These are phyloP conservation scores for Talaromyces sp. DNA, from an alignment of 2,329 filamentous ascomycete genomes.

Conservation along the genomic window DNA sequence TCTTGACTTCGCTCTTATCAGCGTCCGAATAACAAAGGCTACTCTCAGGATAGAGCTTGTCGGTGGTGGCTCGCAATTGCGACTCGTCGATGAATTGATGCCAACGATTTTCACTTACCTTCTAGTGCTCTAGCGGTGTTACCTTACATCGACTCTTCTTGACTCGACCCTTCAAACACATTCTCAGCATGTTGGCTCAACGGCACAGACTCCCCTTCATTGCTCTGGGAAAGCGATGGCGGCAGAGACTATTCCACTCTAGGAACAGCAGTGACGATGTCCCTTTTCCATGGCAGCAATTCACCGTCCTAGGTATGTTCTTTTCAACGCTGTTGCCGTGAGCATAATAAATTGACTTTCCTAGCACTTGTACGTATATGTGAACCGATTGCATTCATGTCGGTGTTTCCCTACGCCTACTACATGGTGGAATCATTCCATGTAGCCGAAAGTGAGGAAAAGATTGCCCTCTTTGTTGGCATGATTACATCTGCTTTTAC, in stretches of 20 bases:
- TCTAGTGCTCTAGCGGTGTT: neutral
- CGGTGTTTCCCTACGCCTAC: conserved; percentile 97
- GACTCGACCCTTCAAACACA: neutral
- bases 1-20: neutral
- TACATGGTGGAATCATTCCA: conserved; percentile 94
- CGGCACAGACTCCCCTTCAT: conserved; percentile 11
- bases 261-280: neutral
- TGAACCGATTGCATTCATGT: conserved; percentile 99
- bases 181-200: conserved; percentile 10
- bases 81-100: conserved; percentile 1
- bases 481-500: conserved; percentile 97
- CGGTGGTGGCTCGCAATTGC: conserved; percentile 2
- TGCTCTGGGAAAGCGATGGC: conserved; percentile 9
- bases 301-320: conserved; percentile 41
- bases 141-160: neutral
- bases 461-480: conserved; percentile 88
- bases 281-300: conserved; percentile 17
- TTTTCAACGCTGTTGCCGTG: neutral
- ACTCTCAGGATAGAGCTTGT: neutral
- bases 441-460: conserved; percentile 71
- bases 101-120: neutral
- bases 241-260: conserved; percentile 5
- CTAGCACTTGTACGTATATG: conserved; percentile 89
- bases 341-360: neutral
- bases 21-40: no score